Base-by-base conservation (phyloP, 2,329 filamentous ascomycete species). In the Colletotrichum theobromicola region DNA sequence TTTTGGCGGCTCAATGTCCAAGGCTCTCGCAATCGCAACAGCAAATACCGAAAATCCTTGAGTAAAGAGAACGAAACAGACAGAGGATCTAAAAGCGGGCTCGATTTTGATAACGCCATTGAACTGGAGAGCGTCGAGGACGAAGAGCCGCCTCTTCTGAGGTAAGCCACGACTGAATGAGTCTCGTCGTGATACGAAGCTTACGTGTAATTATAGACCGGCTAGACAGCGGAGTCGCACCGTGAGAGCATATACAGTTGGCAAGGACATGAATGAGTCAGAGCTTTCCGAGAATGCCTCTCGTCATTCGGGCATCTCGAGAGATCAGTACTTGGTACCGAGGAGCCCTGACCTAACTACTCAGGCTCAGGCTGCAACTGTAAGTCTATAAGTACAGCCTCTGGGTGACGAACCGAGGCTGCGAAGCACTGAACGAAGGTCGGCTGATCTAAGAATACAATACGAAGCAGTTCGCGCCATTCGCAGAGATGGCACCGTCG, bases 171-270 rank as follows among this genome's bases (percentile, higher is more conserved):
- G 0, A 50, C 0, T 50, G 2, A 1, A 13, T 2, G 24, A 50
- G n/a, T 50, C 5, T 50, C 1, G 10, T 4, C 13, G 3, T 50
- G 10, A 12, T 50, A 13, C 24, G 10, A 21, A 50, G 42, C 42
- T 50, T 0, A 50, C n/a, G 24, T 2, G 3, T 10, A 1, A 7
- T 4, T 4, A 0, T 1, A 50, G 42, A 2, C 13, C n/a, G n/a
- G 10, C 42, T 2, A 50, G 42, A 50, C n/a, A 13, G n/a, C 42
- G 42, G 13, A 50, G 42, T 50, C n/a, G 3, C 42, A 50, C 42
- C 42, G 2, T 50, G 0, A 50, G 42, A 50, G 42, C n/a, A 7
- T 1, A 7, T 7, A 13, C n/a, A 50, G n/a, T 7, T 50, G 42
- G 24, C 12, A 0, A 50, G 5, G 42, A 12, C 1, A n/a, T 6